A percentile compares a stretch with the other conserved stretches of the same genome.
Conservation (phyloP, 202 grass and related monocot genomes). For the Panicum hallii region DNA sequence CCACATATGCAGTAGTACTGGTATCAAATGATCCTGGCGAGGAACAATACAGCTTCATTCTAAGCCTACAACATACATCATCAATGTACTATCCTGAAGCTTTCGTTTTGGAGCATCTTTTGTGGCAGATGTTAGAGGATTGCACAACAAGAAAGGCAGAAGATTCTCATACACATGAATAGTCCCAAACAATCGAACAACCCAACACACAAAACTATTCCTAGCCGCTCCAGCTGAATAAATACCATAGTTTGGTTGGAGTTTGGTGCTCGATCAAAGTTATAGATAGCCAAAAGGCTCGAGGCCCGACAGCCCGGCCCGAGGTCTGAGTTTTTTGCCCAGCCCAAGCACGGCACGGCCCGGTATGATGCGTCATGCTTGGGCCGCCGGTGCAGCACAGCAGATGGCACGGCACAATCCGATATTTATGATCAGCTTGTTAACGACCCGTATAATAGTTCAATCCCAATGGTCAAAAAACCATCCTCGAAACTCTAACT, state of each 20-base stretch:
- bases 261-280: constrained; percentile 2
- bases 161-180: constrained; percentile 31
- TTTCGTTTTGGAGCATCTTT: constrained; percentile 26
- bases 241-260: not conserved
- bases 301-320: no score
- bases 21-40: not conserved
- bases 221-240: not conserved
- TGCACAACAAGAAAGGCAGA: not conserved
- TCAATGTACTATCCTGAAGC: not conserved
- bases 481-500: no score
- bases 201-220: not conserved
- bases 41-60: constrained; percentile 3
- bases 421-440: no score
- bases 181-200: not conserved
- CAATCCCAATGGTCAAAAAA: no score
- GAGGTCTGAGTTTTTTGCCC: no score
- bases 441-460: no score
- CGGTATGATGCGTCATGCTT: no score
- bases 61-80: not conserved
- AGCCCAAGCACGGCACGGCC: no score
- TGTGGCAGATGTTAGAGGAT: not conserved
- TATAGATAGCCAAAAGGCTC: no score
- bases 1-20: not conserved
- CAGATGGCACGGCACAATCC: no score
- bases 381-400: no score